Conservation (phyloP, 768 basidiomycete species). For the Tubosaeta brunneosetosa region DNA sequence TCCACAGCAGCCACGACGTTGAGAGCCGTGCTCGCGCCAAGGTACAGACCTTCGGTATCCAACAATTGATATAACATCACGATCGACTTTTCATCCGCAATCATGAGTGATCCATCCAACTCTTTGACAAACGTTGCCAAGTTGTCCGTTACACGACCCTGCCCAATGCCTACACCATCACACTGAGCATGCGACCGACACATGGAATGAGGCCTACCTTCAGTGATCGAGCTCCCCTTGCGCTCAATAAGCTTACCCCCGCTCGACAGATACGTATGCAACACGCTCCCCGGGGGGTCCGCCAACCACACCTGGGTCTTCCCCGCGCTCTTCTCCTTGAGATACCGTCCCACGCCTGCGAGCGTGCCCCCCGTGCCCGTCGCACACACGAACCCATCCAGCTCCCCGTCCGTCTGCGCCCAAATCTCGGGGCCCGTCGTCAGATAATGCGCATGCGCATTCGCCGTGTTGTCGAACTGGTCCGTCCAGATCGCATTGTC, state of each 20-base stretch:
- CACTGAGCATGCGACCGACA: not conserved
- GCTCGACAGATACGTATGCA: slow-evolving; percentile 76
- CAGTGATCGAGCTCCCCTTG: slow-evolving; percentile 84
- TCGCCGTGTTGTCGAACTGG: slow-evolving; percentile 96
- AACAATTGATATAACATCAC: slow-evolving; percentile 91
- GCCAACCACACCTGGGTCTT: slow-evolving; percentile 90
- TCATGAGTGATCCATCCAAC: slow-evolving; percentile 77
- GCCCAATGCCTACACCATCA: slow-evolving; percentile 77
- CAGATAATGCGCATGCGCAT: slow-evolving; percentile 80
- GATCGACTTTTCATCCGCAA: slow-evolving; percentile 87
- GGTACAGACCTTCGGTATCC: slow-evolving; percentile 88
- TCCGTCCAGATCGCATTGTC: slow-evolving; percentile 93
- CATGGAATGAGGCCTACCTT: slow-evolving; percentile 48
- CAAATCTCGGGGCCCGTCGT: slow-evolving; percentile 97
- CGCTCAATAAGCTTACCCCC: slow-evolving; percentile 77
- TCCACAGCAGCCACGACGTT: slow-evolving; percentile 94
- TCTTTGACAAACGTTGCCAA: slow-evolving; percentile 75
- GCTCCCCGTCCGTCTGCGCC: slow-evolving; percentile 72
- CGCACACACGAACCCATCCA: slow-evolving; percentile 91
- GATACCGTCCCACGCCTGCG: slow-evolving; percentile 78
- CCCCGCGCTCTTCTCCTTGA: slow-evolving; percentile 77
- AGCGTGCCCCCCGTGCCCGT: slow-evolving; percentile 97
- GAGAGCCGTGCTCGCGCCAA: slow-evolving; percentile 90
- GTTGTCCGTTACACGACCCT: slow-evolving; percentile 93
- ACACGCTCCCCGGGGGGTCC: slow-evolving; percentile 93